Conservation (phyloP, 2,329 filamentous ascomycete genomes). For the Xylariaceae sp. region DNA sequence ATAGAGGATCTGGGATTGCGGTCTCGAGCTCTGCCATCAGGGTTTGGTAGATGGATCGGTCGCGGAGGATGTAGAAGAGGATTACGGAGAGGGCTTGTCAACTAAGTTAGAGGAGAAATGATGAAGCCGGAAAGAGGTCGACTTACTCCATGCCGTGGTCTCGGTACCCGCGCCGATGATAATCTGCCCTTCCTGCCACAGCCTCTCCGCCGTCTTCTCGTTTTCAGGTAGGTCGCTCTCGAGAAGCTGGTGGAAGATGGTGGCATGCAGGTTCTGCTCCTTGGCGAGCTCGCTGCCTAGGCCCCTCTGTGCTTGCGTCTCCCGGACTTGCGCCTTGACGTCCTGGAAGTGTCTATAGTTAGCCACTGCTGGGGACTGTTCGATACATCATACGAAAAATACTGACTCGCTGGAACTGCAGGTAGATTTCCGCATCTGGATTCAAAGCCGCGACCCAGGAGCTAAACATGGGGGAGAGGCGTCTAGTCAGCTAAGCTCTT, state of each 20-base stretch:
- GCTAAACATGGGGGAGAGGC: too few species aligned
- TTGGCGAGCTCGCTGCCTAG: background rate
- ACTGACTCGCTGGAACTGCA: background rate
- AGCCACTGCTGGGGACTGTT: too few species aligned
- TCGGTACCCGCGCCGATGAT: conserved; percentile 27
- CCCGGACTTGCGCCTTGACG: conserved; percentile 2
- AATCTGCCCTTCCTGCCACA: conserved; percentile 14
- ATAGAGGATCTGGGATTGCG: conserved; percentile 5
- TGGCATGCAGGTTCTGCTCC: conserved; percentile 5
- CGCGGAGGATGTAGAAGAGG: conserved; percentile 7
- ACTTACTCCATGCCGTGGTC: conserved; percentile 17
- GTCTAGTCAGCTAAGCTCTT: too few species aligned
- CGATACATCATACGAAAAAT: background rate
- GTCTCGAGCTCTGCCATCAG: conserved; percentile 5
- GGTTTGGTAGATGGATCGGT: conserved; percentile 3
- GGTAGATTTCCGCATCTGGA: background rate
- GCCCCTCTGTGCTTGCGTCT: conserved; percentile 1
- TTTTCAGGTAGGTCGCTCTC: conserved; percentile 13
- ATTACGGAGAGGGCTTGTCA: conserved; percentile 3
- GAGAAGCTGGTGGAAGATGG: conserved; percentile 16
- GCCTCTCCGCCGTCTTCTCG: conserved; percentile 14
- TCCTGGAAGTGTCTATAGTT: background rate
- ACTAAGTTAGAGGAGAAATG: background rate
- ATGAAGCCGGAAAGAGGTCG: background rate
- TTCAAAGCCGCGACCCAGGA: background rate